A percentile compares a stretch with the other conserved stretches of the same genome.
These are phyloP conservation scores for Pelargonium fulgidum DNA, from an alignment of 441 rosid species.

Conservation along the genomic window DNA sequence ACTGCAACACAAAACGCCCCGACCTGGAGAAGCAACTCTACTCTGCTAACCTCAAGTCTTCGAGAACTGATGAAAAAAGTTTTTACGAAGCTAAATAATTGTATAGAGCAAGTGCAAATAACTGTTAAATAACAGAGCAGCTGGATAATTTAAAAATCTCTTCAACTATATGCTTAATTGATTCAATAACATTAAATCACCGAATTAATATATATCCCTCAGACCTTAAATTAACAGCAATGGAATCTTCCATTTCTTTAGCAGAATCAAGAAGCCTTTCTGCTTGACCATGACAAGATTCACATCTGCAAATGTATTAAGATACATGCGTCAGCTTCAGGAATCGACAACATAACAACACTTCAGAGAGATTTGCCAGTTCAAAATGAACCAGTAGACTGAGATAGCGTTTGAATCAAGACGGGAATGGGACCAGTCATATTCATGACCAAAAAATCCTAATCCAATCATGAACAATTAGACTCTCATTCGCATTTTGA, in stretches of 20 bases:
- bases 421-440: too few relatives aligned
- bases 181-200: neutral
- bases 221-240: constrained; percentile 90
- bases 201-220: constrained; percentile 8
- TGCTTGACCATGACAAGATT: constrained; percentile 97
- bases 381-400: neutral
- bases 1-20: constrained; percentile 84
- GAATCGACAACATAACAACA: constrained; percentile 8
- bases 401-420: too few relatives aligned
- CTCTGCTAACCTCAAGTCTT: constrained; percentile 94
- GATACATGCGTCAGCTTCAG: constrained; percentile 10
- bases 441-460: too few relatives aligned
- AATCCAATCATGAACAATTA: too few relatives aligned
- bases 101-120: neutral
- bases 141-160: neutral
- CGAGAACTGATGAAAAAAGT: constrained; percentile 60
- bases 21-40: constrained; percentile 93
- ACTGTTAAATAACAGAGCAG: neutral
- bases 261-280: constrained; percentile 98
- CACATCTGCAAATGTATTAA: constrained; percentile 56
- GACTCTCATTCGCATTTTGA: too few relatives aligned
- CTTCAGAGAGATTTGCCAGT: neutral
- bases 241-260: constrained; percentile 96
- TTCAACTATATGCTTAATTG: neutral
- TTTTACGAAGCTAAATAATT: too few relatives aligned